Conservation (phyloP, 495 filamentous ascomycete species). For the Penicillium ucsense region DNA sequence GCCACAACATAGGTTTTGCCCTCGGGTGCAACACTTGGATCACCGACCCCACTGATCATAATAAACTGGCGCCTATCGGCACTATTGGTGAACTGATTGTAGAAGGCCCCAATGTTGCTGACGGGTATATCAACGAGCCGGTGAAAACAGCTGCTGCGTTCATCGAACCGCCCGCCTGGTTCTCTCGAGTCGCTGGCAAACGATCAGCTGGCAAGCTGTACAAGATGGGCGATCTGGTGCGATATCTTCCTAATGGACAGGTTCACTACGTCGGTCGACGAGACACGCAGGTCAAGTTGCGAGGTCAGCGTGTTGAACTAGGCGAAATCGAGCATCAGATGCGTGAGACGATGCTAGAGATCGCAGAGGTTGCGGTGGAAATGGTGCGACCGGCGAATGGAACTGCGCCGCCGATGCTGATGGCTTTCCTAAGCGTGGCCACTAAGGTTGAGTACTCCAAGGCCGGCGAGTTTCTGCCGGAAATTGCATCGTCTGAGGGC, state of each 20-base stretch:
- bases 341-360: not conserved
- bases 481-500: too few species aligned
- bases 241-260: not conserved
- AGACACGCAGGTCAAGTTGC: not conserved
- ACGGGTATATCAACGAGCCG: not conserved
- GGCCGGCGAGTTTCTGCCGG: too few species aligned
- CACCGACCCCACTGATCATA: not conserved
- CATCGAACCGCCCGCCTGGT: too few species aligned
- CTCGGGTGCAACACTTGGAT: not conserved
- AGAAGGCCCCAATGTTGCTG: not conserved
- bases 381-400: not conserved
- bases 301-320: conserved; percentile 4
- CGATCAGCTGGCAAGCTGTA: too few species aligned
- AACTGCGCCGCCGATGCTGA: too few species aligned
- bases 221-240: not conserved
- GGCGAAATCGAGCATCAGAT: conserved; percentile 10
- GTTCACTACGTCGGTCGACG: not conserved
- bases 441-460: too few species aligned
- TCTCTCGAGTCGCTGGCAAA: too few species aligned
- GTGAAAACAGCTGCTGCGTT: not conserved
- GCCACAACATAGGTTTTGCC: not conserved
- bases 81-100: not conserved
- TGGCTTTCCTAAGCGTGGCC: too few species aligned
- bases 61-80: not conserved
- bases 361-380: not conserved